Evolutionary conservation across 805 yeast genomes (phyloP), one percentile per base, ranked within the genome.

Genomic region (Candida broadrunensis): DNA sequence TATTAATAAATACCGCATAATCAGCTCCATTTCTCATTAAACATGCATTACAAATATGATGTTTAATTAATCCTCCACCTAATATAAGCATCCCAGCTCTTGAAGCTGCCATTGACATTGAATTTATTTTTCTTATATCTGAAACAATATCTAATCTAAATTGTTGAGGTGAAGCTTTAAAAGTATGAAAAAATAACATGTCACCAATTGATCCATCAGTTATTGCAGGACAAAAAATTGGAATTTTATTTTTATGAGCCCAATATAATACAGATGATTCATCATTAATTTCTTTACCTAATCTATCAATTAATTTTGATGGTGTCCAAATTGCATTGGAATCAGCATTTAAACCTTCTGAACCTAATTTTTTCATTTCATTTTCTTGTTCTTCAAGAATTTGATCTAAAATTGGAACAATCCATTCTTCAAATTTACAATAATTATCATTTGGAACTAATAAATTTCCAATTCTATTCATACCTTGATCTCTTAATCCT

Each of bases 1-100:
- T 93, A 66, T 93, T 93, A 61, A 93, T 91, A 66, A 80, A 93
- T 15, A 93, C 97, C 5, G 99, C 98, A 60, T 83, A 88, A 62
- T 93, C 99, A 17, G 99, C 99, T 56, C 99, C 99, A 55, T 93
- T 95, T 73, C 99, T 85, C 99, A 93, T 93, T 53, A 93, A 73
- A 61, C 98, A 91, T 12, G 99, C 99, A 58, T 93, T 93, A 55
- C 96, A 90, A 53, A 93, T 93, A 61, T 93, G 99, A 62, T 93
- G 99, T 69, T 93, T 93, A 56, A 93, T 79, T 43, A 93, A 69
- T 32, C 99, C 99, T 55, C 99, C 99, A 43, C 99, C 99, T 37
- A 93, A 76, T 47, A 93, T 83, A 40, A 93, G 70, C 97, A 93
- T 93, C 48, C 99, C 98, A 5, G 99, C 97, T 50, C 74, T 78